Evolutionary conservation across 208 protist species (phyloP), one percentile per base, ranked within the genome.

Genomic region (Wallacemonas sp.): DNA sequence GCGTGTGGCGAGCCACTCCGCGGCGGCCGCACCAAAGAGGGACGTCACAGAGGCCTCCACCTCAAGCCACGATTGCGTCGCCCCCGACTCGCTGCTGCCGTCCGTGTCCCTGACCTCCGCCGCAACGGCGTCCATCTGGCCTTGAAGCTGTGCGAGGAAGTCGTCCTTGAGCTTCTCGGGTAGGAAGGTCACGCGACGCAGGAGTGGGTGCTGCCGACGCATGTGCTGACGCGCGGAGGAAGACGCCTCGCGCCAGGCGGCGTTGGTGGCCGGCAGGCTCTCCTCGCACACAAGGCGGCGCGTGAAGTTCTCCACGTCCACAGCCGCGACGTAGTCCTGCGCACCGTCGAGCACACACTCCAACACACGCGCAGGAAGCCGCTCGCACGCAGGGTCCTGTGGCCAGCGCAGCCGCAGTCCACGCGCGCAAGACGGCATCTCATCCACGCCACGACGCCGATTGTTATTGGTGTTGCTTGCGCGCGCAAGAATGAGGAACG

Each of bases 261-360:
- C 44, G 38, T 55, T 82, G n/a, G 61, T 67, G 14, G 50, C 36
- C 8, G 23, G 20, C 0, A 77, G 52, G 7, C 16, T 59, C 42
- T 82, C 72, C 1, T 86, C 66, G 16, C 48, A 10, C 26, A 80
- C 31, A 16, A 82, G 42, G 20, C 22, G 57, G 7, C 81, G 72
- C 25, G 70, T 81, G 46, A 70, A 67, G 74, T 89, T 92, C 50
- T 86, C 82, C 1, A 23, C 12, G 2, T 57, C 61, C 23, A 87
- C 65, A 7, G 61, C 61, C 8, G 22, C 48, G 22, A 62, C 80
- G 63, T 89, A 89, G 16, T 18, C 41, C 4, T 55, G 25, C 0
- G 48, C 70, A 2, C 72, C 36, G 12, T 65, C 74, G 14, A 76
- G 26, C 20, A 84, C 36, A 42, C 54, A 29, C 39, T 46, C 23